Evolutionary conservation across 2,329 filamentous ascomycete species (phyloP).

Genomic region (Alternaria dauci): DNA sequence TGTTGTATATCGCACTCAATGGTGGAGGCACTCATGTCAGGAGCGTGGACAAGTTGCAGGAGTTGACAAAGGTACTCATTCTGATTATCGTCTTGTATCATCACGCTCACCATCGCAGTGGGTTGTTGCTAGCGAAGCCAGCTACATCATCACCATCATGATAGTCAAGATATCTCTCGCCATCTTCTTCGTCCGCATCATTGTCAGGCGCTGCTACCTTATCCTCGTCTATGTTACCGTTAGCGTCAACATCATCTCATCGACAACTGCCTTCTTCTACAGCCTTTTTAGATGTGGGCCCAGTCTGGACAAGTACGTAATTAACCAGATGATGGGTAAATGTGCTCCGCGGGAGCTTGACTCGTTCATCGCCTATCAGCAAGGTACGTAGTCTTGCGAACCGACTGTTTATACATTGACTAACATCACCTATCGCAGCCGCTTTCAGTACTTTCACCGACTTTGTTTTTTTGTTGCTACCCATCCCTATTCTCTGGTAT

Average conservation of each 20-base stretch:
- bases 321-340: conserved; percentile 45
- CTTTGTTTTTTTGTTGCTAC: conserved; percentile 40
- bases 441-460: conserved; percentile 44
- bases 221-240: conserved; percentile 45
- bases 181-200: conserved; percentile 56
- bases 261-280: conserved; percentile 58
- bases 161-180: conserved; percentile 56
- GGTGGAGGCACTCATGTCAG: conserved; percentile 47
- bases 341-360: conserved; percentile 59
- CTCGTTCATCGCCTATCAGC: conserved; percentile 60
- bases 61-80: conserved; percentile 39
- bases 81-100: too few species aligned
- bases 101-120: conserved; percentile 33
- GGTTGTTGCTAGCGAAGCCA: conserved; percentile 46
- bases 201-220: conserved; percentile 53
- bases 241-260: conserved; percentile 51
- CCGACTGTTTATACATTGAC: neutral
- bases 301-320: conserved; percentile 37
- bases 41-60: conserved; percentile 28
- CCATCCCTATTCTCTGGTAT: conserved; percentile 62
- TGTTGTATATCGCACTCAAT: conserved; percentile 39
- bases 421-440: conserved; percentile 18
- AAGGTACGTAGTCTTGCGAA: conserved; percentile 18
- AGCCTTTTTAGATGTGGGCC: conserved; percentile 60
- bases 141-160: conserved; percentile 53